phyloP scores from a whole-genome alignment of 345 rosid genomes.

The Hypericum androsaemum region DNA sequence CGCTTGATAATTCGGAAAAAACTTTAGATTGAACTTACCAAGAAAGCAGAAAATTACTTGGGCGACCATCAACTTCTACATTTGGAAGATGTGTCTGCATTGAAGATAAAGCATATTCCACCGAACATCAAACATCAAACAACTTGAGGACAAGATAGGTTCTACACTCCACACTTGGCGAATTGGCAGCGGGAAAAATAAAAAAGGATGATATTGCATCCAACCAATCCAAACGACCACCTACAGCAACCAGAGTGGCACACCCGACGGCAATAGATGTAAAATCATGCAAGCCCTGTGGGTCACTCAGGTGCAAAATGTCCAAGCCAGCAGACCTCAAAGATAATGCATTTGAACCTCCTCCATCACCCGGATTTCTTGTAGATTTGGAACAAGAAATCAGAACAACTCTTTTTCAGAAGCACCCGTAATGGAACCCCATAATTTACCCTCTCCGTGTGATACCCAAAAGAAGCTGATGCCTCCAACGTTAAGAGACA shows the following conservation, averaged over 20 bases:
- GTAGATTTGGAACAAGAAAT: constrained; percentile 73
- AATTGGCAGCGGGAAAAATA: constrained; percentile 32
- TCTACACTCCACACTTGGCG: constrained; percentile 25
- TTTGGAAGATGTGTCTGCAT: no score
- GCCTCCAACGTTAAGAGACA: constrained; percentile 70
- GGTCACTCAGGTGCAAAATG: constrained; percentile 56
- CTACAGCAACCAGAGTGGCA: constrained; percentile 69
- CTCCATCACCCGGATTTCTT: constrained; percentile 91
- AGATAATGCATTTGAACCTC: constrained; percentile 84
- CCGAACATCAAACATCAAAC: no score
- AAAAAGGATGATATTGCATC: constrained; percentile 63
- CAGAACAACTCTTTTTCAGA: constrained; percentile 52
- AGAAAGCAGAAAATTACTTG: no score
- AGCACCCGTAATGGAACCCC: constrained; percentile 58
- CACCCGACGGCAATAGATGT: constrained; percentile 59
- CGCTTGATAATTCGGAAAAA: no score
- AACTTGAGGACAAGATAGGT: constrained; percentile 61
- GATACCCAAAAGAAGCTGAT: constrained; percentile 61
- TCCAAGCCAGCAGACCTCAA: constrained; percentile 78
- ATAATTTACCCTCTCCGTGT: constrained; percentile 68
- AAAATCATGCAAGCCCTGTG: constrained; percentile 32
- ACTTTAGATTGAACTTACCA: no score
- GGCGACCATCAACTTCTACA: no score
- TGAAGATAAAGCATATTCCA: no score
- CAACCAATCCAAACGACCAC: constrained; percentile 96